phyloP scores from a whole-genome alignment of 1,284 basidiomycete species.

The Malassezia nana region DNA sequence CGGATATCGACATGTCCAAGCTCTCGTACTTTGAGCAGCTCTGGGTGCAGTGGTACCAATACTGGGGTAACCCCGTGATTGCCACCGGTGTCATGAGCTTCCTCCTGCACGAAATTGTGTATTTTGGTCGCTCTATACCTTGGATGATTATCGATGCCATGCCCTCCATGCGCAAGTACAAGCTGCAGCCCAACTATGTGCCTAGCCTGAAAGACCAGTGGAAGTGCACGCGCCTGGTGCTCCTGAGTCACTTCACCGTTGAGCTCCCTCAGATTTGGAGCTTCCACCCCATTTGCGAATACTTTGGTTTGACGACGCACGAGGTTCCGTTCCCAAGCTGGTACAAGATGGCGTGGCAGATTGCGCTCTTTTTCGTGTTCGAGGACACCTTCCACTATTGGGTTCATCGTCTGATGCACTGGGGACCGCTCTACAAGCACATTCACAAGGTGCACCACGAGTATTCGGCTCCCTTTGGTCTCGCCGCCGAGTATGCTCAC shows the following conservation, averaged over 20 bases:
- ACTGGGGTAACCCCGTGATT: constrained; percentile 67
- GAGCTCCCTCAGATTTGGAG: constrained; percentile 92
- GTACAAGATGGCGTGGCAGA: constrained; percentile 56
- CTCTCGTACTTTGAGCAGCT: constrained; percentile 37
- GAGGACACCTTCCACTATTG: constrained; percentile 78
- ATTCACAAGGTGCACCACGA: constrained; percentile 94
- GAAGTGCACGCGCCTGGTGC: constrained; percentile 89
- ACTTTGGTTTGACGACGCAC: constrained; percentile 80
- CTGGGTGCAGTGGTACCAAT: constrained; percentile 50
- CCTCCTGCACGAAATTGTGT: constrained; percentile 86
- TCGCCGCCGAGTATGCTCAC: constrained; percentile 95
- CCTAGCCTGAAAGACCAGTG: constrained; percentile 76
- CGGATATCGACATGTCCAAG: constrained; percentile 25
- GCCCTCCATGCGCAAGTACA: constrained; percentile 88
- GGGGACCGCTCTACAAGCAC: constrained; percentile 82
- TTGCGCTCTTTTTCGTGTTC: constrained; percentile 86
- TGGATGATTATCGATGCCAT: constrained; percentile 93
- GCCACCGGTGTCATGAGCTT: constrained; percentile 93
- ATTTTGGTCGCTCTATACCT: constrained; percentile 88
- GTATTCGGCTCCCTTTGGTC: constrained; percentile 89
- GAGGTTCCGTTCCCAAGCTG: constrained; percentile 73
- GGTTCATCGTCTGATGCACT: constrained; percentile 83
- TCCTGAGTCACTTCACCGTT: constrained; percentile 90
- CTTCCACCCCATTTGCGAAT: constrained; percentile 87
- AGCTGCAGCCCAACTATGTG: constrained; percentile 60